Base-by-base conservation (phyloP, 108 stramenopile genomes). In the Bacterosira constricta region DNA sequence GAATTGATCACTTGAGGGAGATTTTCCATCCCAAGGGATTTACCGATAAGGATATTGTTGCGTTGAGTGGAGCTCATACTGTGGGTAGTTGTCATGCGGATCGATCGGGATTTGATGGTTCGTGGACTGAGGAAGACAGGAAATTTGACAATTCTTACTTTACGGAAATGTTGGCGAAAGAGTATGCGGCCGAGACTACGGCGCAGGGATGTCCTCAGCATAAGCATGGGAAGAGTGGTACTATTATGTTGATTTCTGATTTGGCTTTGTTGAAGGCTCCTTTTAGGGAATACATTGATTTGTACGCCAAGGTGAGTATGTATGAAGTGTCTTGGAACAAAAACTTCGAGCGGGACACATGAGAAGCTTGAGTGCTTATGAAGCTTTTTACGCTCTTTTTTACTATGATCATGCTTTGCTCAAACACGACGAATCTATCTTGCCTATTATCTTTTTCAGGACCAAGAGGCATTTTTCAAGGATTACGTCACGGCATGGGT, bases 11-110 rank as follows among this genome's bases (percentile, higher is more conserved):
- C 79, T 65, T 85, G 11, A 57, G 89, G n/a, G 85, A 90, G 32
- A 83, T 90, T 47, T 90, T 90, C 73, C 76, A 85, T 54, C 89
- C 87, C 80, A 88, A 88, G 87, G 89, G 89, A 71, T 87, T 90
- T 42, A 70, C 60, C 63, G 89, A 90, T 57, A 52, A 36, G 67
- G 89, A 90, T 42, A 88, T 88, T 57, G 89, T 90, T 2, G 87
- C 86, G 6, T 68, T 90, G 20, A 38, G 52, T 17, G 89, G 89
- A 18, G 89, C 87, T 6, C 89, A 90, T 75, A 78, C 86, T 10
- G 73, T 88, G 30, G 89, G 89, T 30, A 68, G 73, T 23, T 86
- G 85, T 47, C 87, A 88, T 53, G 71, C 69, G n/a, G 86, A 83
- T 38, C 54, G 83, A 7, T 73, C 70, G 18, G 85, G 85, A 26